Evolutionary conservation across 2,329 filamentous ascomycete species (phyloP).

Genomic region (Pseudomassariella vexata): DNA sequence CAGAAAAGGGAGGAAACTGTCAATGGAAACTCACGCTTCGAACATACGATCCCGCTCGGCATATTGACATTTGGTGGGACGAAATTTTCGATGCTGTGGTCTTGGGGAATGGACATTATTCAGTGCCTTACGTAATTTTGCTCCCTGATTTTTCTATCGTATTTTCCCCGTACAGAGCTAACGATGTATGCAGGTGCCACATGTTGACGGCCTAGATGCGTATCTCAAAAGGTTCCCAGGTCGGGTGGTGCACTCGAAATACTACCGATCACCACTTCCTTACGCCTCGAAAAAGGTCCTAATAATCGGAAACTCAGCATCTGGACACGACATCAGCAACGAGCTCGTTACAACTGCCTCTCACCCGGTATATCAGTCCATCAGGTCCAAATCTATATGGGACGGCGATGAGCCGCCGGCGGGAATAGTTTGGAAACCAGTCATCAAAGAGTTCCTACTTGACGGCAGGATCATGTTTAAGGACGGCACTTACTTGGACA

Average conservation of each 20-base stretch:
- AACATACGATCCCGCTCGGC: slow-evolving; percentile 33
- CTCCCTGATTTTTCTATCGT: neutral
- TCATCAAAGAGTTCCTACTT: slow-evolving; percentile 37
- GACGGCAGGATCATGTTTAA: slow-evolving; percentile 37
- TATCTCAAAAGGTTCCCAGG: slow-evolving; percentile 32
- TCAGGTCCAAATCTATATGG: slow-evolving; percentile 42
- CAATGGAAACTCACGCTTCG: slow-evolving; percentile 43
- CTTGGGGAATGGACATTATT: slow-evolving; percentile 38
- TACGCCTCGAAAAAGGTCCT: slow-evolving; percentile 29
- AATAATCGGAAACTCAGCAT: slow-evolving; percentile 38
- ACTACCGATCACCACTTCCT: slow-evolving; percentile 31
- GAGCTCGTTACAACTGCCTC: slow-evolving; percentile 30
- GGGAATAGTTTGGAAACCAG: slow-evolving; percentile 48
- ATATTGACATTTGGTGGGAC: slow-evolving; percentile 48
- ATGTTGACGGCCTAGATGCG: slow-evolving; percentile 35
- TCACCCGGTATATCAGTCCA: slow-evolving; percentile 45
- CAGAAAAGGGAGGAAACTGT: slow-evolving; percentile 9
- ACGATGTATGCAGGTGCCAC: slow-evolving; percentile 31
- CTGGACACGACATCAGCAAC: slow-evolving; percentile 32
- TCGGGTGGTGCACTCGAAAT: slow-evolving; percentile 38
- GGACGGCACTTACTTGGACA: slow-evolving; percentile 27
- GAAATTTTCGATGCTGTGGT: slow-evolving; percentile 41
- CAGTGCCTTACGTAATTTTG: slow-evolving; percentile 36
- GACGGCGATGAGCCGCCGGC: slow-evolving; percentile 40
- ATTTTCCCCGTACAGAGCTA: neutral